Conservation (phyloP, 1,284 basidiomycete species). For the Cerrena zonata region DNA sequence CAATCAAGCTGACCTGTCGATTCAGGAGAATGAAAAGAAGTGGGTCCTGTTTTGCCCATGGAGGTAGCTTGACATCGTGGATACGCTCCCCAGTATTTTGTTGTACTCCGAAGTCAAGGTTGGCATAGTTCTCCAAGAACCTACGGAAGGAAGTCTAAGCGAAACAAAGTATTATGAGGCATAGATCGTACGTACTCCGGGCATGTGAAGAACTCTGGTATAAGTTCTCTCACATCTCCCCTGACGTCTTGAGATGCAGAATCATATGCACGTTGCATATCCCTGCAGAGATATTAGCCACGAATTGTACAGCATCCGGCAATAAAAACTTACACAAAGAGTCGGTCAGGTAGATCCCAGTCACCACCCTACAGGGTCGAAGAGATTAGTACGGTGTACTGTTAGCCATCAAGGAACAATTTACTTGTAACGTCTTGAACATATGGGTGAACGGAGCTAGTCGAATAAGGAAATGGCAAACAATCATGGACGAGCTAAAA, state of each 20-base stretch:
- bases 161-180: too few relatives aligned
- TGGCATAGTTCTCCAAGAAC: slow-evolving; percentile 68
- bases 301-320: slow-evolving; percentile 4
- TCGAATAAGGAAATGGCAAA: slow-evolving; percentile 90
- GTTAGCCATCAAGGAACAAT: slow-evolving; percentile 7
- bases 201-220: slow-evolving; percentile 86
- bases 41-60: slow-evolving; percentile 85
- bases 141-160: too few relatives aligned
- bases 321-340: slow-evolving; percentile 62
- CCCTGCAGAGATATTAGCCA: slow-evolving; percentile 38
- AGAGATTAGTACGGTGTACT: background rate
- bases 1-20: slow-evolving; percentile 59
- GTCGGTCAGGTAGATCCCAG: slow-evolving; percentile 91
- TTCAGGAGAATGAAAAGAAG: slow-evolving; percentile 80
- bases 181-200: slow-evolving; percentile 65
- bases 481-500: slow-evolving; percentile 94
- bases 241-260: slow-evolving; percentile 84
- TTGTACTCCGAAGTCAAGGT: slow-evolving; percentile 80
- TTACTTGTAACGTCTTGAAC: slow-evolving; percentile 80
- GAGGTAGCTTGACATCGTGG: slow-evolving; percentile 83
- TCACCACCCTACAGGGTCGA: slow-evolving; percentile 62
- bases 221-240: slow-evolving; percentile 91
- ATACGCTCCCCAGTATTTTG: slow-evolving; percentile 80
- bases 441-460: slow-evolving; percentile 87
- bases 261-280: slow-evolving; percentile 72